Evolutionary conservation across 2,329 filamentous ascomycete genomes (phyloP), one percentile per base, ranked within the genome.

Genomic region (Colletotrichum sublineola): DNA sequence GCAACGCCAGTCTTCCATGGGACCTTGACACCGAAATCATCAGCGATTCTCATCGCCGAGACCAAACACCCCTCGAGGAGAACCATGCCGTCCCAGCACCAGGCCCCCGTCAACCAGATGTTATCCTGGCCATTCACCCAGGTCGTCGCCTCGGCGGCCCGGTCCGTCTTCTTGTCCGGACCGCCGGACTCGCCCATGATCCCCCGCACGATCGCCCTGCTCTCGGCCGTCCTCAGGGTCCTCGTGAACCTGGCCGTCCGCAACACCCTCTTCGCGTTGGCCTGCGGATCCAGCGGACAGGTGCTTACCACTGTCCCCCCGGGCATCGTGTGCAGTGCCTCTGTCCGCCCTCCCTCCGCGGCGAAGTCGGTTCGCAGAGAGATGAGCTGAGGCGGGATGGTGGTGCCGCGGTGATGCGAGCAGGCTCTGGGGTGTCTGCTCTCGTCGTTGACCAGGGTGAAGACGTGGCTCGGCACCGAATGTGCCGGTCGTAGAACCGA

Each of bases 51-150:
- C 83, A 88, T 87, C 1, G 89, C 88, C 9, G 88, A 90, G 2
- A 88, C 83, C 3, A 91, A 81, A 67, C 89, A 91, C 1, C 89
- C 89, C 77, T 91, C 89, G 4, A 91, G 78, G 20, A 91, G 75
- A 1, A 91, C 88, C 88, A 91, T 88, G 3, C 89, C 89, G 77
- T 91, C 89, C 89, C 89, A 91, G 75, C 88, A 91, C 89, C 89
- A 91, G 0, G 87, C 87, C 7, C 89, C 89, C 0, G 84, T 82
- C 15, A 91, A 76, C 83, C 85, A 91, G 0, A 91, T 85, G 52
- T 85, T 83, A 9, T 84, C 82, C 62, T 88, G 81, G 0, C 88
- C 88, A 69, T 88, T 90, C 9, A 78, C 82, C 88, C 88, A 90
- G 5, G 50, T 31, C 18, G 20, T 5, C 3, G 15, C 42, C 15